phyloP scores from a whole-genome alignment of 495 filamentous ascomycete species.

The Trypethelium eluteriae region DNA sequence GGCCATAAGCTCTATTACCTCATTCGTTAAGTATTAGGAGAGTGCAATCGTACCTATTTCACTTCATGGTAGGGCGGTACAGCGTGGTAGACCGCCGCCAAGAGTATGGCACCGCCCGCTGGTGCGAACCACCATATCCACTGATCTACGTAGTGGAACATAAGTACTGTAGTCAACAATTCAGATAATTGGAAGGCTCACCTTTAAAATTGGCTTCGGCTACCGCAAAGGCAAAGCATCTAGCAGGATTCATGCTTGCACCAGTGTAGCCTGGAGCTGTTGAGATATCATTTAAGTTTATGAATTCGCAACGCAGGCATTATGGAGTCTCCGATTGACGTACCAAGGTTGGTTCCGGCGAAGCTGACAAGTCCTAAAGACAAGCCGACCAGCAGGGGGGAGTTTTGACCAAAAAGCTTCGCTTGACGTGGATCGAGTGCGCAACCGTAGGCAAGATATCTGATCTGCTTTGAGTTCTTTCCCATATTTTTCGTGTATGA shows the following conservation, averaged over 20 bases:
- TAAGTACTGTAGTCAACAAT: neutral
- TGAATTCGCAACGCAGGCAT: neutral
- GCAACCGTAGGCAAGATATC: constrained; percentile 3
- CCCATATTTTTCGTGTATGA: neutral
- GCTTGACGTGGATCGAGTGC: constrained; percentile 6
- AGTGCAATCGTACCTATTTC: neutral
- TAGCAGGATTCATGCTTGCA: neutral
- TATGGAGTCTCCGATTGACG: neutral
- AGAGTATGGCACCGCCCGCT: neutral
- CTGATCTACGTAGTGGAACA: neutral
- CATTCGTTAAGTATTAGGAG: too few species aligned
- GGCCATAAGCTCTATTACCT: too few species aligned
- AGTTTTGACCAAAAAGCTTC: constrained; percentile 2
- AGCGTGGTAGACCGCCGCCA: neutral
- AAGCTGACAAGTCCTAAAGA: neutral
- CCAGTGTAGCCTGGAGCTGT: neutral
- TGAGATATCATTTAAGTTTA: neutral
- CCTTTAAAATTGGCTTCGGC: neutral
- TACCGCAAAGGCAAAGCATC: constrained; percentile 1
- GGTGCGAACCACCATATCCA: constrained; percentile 7
- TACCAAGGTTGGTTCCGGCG: neutral
- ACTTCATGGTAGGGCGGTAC: constrained; percentile 2
- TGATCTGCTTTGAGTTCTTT: neutral
- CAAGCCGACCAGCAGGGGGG: neutral
- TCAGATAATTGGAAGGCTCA: neutral